Evolutionary conservation across 371 early-diverging fungal genomes (phyloP), one percentile per base, ranked within the genome.

Genomic region (Umbelopsis sp.): DNA sequence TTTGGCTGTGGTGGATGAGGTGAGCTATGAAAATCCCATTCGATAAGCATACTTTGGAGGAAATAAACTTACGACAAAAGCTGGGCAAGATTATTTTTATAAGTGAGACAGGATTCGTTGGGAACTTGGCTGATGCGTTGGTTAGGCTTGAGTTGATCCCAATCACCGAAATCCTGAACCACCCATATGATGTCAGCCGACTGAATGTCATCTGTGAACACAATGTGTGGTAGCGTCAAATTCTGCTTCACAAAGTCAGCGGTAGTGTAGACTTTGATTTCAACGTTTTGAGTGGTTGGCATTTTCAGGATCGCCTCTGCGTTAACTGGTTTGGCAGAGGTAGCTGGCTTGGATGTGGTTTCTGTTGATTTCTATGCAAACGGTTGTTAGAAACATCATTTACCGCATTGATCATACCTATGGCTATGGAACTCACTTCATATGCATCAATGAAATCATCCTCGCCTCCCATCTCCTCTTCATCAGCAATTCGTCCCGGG

Each of bases 171-270:
- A 32, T 84, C 85, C 41, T 82, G 75, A 22, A 78, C 78, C 50
- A 74, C 76, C 87, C 87, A 87, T 20, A 87, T 70, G 50, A 87
- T 76, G 65, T 87, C 85, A 11, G 87, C 87, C 10, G 76, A 70
- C 1, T 78, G 77, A 46, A 72, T 72, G 5, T 79, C 72, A 20
- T 80, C 74, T 6, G 79, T 78, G n/a, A 87, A 76, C 24, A 74
- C 80, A 24, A 82, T 78, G 18, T 81, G 76, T 9, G 78, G 76
- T n/a, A 84, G 57, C 45, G 80, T 85, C 67, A 85, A 76, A 71
- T 79, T 78, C 44, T 79, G 79, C 9, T 79, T 78, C 18, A 87
- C 79, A 76, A 81, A 87, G 29, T 81, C 73, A 5, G 87, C 81
- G 9, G 80, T 78, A 7, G 80, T 79, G 69, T 78, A 79, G 12